Conservation (phyloP, 768 basidiomycete genomes). For the Trametes cingulata region DNA sequence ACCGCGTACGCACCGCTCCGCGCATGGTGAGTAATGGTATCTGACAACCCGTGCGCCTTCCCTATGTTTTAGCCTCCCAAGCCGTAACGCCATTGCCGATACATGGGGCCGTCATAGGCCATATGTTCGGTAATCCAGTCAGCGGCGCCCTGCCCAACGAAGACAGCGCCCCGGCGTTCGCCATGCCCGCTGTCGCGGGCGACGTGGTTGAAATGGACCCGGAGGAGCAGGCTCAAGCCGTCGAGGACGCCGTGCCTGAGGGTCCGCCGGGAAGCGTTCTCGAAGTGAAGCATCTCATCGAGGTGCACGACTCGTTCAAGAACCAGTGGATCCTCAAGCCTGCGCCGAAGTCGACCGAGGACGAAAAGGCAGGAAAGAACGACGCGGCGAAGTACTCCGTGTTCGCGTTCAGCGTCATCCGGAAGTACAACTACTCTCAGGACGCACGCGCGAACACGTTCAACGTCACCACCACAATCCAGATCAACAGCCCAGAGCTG, state of each 20-base stretch:
- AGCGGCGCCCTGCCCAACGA: background rate
- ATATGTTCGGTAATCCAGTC: background rate
- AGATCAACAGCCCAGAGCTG: conserved; percentile 61
- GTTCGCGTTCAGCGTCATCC: conserved; percentile 31
- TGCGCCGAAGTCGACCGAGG: conserved; percentile 19
- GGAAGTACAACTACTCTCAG: conserved; percentile 27
- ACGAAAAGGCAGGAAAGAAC: conserved; percentile 9
- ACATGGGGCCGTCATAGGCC: background rate
- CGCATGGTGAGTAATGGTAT: background rate
- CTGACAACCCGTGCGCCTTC: background rate
- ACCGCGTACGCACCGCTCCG: background rate
- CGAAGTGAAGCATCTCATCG: conserved; percentile 29
- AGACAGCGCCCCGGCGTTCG: conserved; percentile 8
- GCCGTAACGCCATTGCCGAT: background rate
- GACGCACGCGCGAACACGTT: conserved; percentile 19
- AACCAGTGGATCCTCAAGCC: conserved; percentile 28
- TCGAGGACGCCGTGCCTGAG: conserved; percentile 20
- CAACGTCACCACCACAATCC: conserved; percentile 35
- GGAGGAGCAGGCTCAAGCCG: background rate
- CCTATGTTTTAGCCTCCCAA: background rate
- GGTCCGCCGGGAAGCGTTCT: conserved; percentile 26
- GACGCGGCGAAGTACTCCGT: conserved; percentile 27
- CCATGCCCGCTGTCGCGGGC: conserved; percentile 21
- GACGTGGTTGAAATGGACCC: conserved; percentile 27
- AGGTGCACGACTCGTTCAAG: conserved; percentile 24